phyloP scores from a whole-genome alignment of 2,329 filamentous ascomycete species.

The Didymella glomerata region DNA sequence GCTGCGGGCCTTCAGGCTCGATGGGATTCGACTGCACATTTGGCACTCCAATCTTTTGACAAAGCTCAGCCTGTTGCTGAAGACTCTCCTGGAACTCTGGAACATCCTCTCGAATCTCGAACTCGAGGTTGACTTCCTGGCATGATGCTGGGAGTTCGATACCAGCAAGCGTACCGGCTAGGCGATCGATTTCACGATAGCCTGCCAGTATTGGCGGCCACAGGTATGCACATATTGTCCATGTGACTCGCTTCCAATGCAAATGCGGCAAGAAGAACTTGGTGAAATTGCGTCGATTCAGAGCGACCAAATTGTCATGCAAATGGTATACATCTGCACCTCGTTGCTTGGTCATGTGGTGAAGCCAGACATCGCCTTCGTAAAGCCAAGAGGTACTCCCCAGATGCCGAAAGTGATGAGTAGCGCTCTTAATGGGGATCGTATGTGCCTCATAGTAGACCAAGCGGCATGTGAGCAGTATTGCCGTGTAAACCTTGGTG shows the following conservation, averaged over 20 bases:
- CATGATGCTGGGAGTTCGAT: constrained; percentile 30
- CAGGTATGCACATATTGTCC: constrained; percentile 31
- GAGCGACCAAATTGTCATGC: constrained; percentile 25
- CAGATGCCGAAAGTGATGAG: constrained; percentile 32
- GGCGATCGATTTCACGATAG: constrained; percentile 16
- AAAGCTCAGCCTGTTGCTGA: constrained; percentile 16
- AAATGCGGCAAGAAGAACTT: constrained; percentile 30
- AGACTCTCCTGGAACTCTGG: constrained; percentile 14
- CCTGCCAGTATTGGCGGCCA: constrained; percentile 19
- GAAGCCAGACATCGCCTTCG: constrained; percentile 25
- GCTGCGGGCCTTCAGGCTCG: neutral
- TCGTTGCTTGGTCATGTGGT: constrained; percentile 33
- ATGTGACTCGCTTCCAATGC: constrained; percentile 36
- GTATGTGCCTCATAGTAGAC: constrained; percentile 51
- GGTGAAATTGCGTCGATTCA: constrained; percentile 9
- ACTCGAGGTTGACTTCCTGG: constrained; percentile 37
- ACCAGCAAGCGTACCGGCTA: constrained; percentile 10
- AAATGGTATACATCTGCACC: constrained; percentile 35
- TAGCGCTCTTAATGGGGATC: constrained; percentile 45
- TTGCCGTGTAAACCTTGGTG: constrained; percentile 35
- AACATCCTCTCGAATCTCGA: constrained; percentile 30
- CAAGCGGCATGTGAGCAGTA: constrained; percentile 52
- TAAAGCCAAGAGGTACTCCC: constrained; percentile 19
- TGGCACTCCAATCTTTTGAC: constrained; percentile 10
- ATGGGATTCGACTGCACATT: neutral